Percentiles rank a stretch among this genome's conserved stretches.
These are phyloP conservation scores for Nicotiana sylvestris DNA, from an alignment of 257 asterid species.

Conservation along the genomic window DNA sequence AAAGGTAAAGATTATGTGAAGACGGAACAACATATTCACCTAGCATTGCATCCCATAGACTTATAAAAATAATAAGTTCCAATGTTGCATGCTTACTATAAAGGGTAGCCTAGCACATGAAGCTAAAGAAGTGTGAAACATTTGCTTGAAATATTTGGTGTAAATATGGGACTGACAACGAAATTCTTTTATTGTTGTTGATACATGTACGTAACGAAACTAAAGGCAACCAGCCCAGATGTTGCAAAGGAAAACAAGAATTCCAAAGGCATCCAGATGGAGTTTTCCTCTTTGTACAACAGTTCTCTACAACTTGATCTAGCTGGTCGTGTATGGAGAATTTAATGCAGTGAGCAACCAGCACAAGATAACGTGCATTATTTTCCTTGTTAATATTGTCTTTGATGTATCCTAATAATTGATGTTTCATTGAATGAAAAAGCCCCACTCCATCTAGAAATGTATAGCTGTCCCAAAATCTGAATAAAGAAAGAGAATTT, in stretches of 20 bases:
- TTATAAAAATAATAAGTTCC: neutral
- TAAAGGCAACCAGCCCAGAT: too few species aligned
- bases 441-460: neutral
- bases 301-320: neutral
- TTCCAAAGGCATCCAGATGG: too few species aligned
- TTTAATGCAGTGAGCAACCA: conserved; percentile 5
- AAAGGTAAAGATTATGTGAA: neutral
- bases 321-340: neutral
- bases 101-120: too few species aligned
- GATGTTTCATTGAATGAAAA: neutral
- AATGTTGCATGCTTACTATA: neutral
- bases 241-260: too few species aligned
- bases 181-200: too few species aligned
- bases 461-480: neutral
- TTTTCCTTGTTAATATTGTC: neutral
- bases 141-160: too few species aligned
- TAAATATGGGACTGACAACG: too few species aligned
- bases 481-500: neutral
- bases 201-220: too few species aligned
- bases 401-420: neutral
- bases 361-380: neutral
- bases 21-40: neutral
- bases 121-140: too few species aligned
- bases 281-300: too few species aligned
- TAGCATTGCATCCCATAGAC: neutral